Base-by-base conservation (phyloP, 345 rosid genomes). In the Pistacia vera region DNA sequence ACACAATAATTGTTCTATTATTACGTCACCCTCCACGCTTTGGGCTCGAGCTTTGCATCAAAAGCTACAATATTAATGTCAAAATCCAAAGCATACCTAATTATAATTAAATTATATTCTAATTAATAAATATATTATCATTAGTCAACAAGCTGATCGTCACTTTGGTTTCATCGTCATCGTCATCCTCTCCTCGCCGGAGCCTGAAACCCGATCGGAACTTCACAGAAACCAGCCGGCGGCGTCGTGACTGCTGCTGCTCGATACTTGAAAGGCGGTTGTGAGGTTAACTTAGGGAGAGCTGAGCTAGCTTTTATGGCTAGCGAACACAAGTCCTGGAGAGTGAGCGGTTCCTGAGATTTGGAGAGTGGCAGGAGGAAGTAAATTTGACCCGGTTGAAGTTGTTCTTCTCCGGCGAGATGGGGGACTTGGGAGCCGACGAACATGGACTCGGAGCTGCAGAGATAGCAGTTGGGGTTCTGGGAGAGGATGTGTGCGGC, bases 281-380 rank as follows among this genome's bases (percentile, higher is more conserved):
- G 57, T 54, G 18, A 51, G 13, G 70, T 25, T 14, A 28, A 17
- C n/a, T 13, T 74, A 38, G 79, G 22, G 2, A 87, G 63, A 0
- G 83, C 81, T 7, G 71, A n/a, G 12, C 83, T 86, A 2, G 93
- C 90, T 78, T 86, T 86, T 38, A 65, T 60, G 35, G 91, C 93
- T 0, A 87, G 83, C 7, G 44, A 74, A 48, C 93, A 80, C 17
- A 89, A 48, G 2, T 87, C 83, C 48, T 78, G 83, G 30, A 89
- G 81, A 35, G 89, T 74, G 10, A 85, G 56, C 13, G 77, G 82
- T 0, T 33, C 36, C 4, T 56, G 75, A 11, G 85, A 84, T 48
- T 59, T 75, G 10, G 85, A 84, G 8, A 79, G 73, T 16, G 88
- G 91, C 78, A 89, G 20, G 68, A 87, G 82, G 75, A 87, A 89